Percentiles rank a stretch among this genome's conserved stretches.
Evolutionary conservation across 352 stramenopile genomes (phyloP).

Genomic region (Pythium pyrilobum): DNA sequence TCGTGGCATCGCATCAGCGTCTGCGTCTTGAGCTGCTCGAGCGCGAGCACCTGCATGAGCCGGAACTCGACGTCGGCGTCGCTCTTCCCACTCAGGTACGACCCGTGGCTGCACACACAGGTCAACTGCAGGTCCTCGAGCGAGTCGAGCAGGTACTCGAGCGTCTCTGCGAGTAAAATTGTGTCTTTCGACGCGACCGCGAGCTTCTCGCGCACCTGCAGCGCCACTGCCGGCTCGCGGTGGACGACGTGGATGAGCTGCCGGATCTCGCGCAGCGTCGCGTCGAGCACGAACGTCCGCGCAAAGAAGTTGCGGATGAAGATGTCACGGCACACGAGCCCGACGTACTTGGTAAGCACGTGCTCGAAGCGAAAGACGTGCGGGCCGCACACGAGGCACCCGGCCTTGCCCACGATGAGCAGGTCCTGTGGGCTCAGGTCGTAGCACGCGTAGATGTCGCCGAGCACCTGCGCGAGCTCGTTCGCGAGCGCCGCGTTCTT

Average conservation of each 20-base stretch:
- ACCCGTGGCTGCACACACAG: slow-evolving; percentile 22
- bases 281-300: slow-evolving; percentile 94
- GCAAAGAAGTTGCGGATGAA: slow-evolving; percentile 98
- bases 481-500: slow-evolving; percentile 94
- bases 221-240: slow-evolving; percentile 78
- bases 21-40: slow-evolving; percentile 83
- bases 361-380: slow-evolving; percentile 95
- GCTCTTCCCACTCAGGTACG: slow-evolving; percentile 10
- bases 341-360: slow-evolving; percentile 94
- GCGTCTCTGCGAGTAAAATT: slow-evolving; percentile 94
- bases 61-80: slow-evolving; percentile 40
- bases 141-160: slow-evolving; percentile 95
- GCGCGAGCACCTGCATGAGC: slow-evolving; percentile 91
- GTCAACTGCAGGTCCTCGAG: slow-evolving; percentile 85
- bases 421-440: slow-evolving; percentile 94
- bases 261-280: slow-evolving; percentile 94
- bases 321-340: slow-evolving; percentile 95
- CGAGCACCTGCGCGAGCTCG: slow-evolving; percentile 94
- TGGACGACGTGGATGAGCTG: slow-evolving; percentile 86
- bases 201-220: slow-evolving; percentile 89
- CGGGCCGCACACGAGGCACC: slow-evolving; percentile 92
- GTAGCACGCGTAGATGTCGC: slow-evolving; percentile 91
- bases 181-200: slow-evolving; percentile 91
- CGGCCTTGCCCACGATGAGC: slow-evolving; percentile 92
- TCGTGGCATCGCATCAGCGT: slow-evolving; percentile 92